phyloP scores from a whole-genome alignment of 208 protist species.

The Porcisia hertigi region DNA sequence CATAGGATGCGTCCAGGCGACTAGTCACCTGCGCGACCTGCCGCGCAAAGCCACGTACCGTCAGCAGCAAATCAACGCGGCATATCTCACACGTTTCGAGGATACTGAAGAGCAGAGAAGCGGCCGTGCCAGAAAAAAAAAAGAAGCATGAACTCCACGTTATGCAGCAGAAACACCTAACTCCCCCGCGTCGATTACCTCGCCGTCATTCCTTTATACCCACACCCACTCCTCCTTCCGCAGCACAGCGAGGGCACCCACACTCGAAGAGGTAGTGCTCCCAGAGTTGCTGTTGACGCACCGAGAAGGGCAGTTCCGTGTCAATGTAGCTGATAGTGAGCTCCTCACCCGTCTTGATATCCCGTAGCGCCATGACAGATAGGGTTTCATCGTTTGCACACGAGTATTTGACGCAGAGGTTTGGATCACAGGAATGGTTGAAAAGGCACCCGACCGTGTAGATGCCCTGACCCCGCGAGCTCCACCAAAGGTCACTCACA shows the following conservation, averaged over 20 bases:
- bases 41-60: not conserved
- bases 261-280: slow-evolving; percentile 85
- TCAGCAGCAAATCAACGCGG: not conserved
- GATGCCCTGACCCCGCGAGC: slow-evolving; percentile 64
- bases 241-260: slow-evolving; percentile 39
- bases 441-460: slow-evolving; percentile 74
- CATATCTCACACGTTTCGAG: not conserved
- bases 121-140: not conserved
- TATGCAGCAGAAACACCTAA: not conserved
- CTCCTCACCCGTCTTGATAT: slow-evolving; percentile 63
- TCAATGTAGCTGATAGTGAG: slow-evolving; percentile 81
- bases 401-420: slow-evolving; percentile 64
- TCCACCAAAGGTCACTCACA: slow-evolving; percentile 23
- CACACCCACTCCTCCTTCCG: slow-evolving; percentile 8
- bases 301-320: slow-evolving; percentile 35
- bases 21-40: not conserved
- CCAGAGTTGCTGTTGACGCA: slow-evolving; percentile 60
- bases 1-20: not conserved
- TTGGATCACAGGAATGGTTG: slow-evolving; percentile 83
- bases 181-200: not conserved
- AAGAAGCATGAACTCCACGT: not conserved
- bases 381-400: slow-evolving; percentile 62
- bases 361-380: slow-evolving; percentile 53
- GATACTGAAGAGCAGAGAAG: not conserved
- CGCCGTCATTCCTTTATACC: not conserved